These are phyloP conservation scores for Pleurozium schreberi DNA, from an alignment of 225 moss, liverwort and hornwort genomes.

Conservation along the genomic window DNA sequence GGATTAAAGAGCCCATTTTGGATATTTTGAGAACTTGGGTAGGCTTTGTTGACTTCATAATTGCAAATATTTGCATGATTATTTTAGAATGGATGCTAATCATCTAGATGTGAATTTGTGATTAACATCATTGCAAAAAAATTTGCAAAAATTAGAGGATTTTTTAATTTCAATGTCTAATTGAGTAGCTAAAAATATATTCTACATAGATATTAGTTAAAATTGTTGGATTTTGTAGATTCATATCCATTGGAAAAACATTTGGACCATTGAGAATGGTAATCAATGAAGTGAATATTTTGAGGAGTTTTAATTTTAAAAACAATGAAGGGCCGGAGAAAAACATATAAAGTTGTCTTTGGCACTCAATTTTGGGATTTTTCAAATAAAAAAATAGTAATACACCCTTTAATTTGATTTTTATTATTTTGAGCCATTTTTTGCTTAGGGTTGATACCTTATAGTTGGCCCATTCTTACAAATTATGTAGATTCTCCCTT, in stretches of 20 bases:
- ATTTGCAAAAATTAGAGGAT: not conserved
- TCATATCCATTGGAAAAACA: not conserved
- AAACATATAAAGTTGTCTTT: not conserved
- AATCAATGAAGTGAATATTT: too few species aligned
- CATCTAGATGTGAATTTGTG: not conserved
- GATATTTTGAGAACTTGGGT: not conserved
- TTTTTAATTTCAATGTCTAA: not conserved
- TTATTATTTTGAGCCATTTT: not conserved
- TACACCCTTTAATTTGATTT: not conserved
- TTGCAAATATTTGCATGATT: not conserved
- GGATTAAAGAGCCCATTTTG: not conserved
- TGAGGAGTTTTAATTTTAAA: not conserved
- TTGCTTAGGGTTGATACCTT: not conserved
- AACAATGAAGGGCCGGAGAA: not conserved
- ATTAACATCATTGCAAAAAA: not conserved
- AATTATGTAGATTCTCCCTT: rapidly evolving
- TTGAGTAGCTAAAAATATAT: too few species aligned
- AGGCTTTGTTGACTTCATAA: not conserved
- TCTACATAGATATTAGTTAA: too few species aligned
- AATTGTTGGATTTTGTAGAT: not conserved
- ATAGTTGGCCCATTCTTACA: rapidly evolving
- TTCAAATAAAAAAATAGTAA: too few species aligned
- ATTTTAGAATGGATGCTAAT: not conserved
- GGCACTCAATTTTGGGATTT: not conserved
- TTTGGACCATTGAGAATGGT: not conserved